Base-by-base conservation (phyloP, 225 moss, liverwort and hornwort species). In the Bryum argenteum region DNA sequence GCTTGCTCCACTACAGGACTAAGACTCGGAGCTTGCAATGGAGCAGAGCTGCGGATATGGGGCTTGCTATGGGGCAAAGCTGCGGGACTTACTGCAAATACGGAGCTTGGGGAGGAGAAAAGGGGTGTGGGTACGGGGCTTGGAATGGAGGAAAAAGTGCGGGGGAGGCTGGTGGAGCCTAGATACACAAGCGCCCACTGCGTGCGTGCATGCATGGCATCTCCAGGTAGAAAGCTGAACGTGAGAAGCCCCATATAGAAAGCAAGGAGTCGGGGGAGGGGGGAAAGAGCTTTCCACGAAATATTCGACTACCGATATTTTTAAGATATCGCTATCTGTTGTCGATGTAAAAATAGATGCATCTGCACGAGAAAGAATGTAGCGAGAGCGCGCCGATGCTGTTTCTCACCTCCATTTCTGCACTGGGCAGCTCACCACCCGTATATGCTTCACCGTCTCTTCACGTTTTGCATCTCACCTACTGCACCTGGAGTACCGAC, bases 171-270 rank as follows among this genome's bases (percentile, higher is more conserved):
- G 11, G 16, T 18, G 11, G 23, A 41, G 42, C 28, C 19, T 45
- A 11, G 26, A 50, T 11, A 23, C 58, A 41, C 20, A 26, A 28
- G 33, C 23, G 26, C 28, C 58, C 61, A 22, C 26, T 2, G 9
- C 65, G 43, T 47, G 24, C 66, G 13, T 60, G 61, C 67, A 59
- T 67, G 52, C 39, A 50, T 63, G 56, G 80, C 0, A 63, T 72
- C 63, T 68, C 60, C 20, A 64, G 55, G 43, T 15, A 6, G 55
- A 48, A 48, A 40, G 58, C 4, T 15, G 72, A 67, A 43, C 72
- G 33, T 71, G 61, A 71, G 15, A 22, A 54, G 5, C 66, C 20
- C 54, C 51, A 10, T 65, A 69, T 66, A 40, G 70, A 45, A 52
- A 26, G 58, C 66, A 33, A 15, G 14, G 65, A 55, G 18, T 26